Percentiles rank a stretch among this genome's conserved stretches.
phyloP scores from a whole-genome alignment of 139 green algal genomes.

The Chlamydomonas incerta region DNA sequence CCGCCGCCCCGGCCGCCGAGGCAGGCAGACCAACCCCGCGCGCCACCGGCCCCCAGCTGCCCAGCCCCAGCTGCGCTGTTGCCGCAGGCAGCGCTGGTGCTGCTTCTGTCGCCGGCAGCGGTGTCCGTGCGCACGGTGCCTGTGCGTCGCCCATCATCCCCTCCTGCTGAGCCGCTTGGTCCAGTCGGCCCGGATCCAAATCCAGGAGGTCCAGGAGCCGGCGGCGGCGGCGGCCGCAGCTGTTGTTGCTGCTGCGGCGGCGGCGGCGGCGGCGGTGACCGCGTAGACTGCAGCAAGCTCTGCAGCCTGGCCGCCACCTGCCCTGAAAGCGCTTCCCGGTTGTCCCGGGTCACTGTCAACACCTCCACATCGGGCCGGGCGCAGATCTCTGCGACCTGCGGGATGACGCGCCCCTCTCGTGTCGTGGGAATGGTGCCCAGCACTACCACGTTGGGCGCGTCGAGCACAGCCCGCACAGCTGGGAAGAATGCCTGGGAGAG shows the following conservation, averaged over 20 bases:
- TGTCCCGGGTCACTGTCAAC: slow-evolving; percentile 39
- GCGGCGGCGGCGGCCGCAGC: not conserved
- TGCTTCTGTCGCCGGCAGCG: too few species aligned
- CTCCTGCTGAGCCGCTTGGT: too few species aligned
- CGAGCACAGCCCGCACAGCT: slow-evolving; percentile 38
- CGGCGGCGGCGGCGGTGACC: not conserved
- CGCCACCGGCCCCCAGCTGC: too few species aligned
- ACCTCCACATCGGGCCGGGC: slow-evolving; percentile 45
- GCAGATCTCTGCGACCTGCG: slow-evolving; percentile 49
- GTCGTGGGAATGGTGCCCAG: slow-evolving; percentile 49
- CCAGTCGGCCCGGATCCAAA: too few species aligned
- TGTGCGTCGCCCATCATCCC: too few species aligned
- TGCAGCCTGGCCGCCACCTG: not conserved
- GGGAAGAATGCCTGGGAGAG: slow-evolving; percentile 43
- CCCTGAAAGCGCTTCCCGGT: slow-evolving; percentile 34
- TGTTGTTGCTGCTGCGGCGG: not conserved
- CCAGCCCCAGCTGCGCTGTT: too few species aligned
- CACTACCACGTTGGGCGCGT: slow-evolving; percentile 26
- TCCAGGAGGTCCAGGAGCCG: too few species aligned
- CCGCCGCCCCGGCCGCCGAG: too few species aligned
- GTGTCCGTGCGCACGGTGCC: too few species aligned
- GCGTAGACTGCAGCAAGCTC: not conserved
- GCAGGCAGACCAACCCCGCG: too few species aligned
- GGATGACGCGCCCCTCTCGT: not conserved
- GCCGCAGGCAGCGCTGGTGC: too few species aligned